A percentile compares a stretch with the other conserved stretches of the same genome.
Conservation (phyloP, 805 yeast species). For the Candida sanyiensis region DNA sequence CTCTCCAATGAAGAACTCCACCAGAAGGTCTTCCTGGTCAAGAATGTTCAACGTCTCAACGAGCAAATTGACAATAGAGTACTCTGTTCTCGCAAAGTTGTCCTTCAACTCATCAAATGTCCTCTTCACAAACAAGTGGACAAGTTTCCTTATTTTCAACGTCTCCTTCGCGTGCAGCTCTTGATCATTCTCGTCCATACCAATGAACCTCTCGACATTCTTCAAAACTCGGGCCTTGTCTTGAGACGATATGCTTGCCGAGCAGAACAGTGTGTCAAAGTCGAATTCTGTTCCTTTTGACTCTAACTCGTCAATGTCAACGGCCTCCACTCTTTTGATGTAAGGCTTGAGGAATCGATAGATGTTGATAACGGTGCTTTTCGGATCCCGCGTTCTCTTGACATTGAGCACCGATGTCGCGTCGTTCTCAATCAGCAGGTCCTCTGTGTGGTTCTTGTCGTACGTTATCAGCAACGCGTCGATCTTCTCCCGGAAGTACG, state of each 20-base stretch:
- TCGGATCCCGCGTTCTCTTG: conserved; percentile 21
- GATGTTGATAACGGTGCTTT: conserved; percentile 11
- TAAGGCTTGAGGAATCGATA: conserved; percentile 11
- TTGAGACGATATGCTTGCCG: conserved; percentile 17
- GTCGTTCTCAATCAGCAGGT: conserved; percentile 17
- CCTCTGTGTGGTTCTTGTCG: conserved; percentile 14
- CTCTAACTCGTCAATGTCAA: conserved; percentile 1
- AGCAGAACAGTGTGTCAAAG: conserved; percentile 16
- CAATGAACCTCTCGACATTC: conserved; percentile 15
- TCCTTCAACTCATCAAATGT: conserved; percentile 20
- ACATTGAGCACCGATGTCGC: conserved; percentile 13
- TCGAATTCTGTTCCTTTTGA: conserved; percentile 7
- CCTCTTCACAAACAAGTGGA: conserved; percentile 13
- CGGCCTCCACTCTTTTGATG: conserved; percentile 9
- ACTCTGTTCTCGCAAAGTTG: conserved; percentile 18
- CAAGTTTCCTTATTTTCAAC: conserved; percentile 12
- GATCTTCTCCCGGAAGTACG: conserved; percentile 17
- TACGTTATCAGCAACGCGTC: conserved; percentile 11
- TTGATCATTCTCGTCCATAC: conserved; percentile 21
- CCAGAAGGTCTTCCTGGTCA: conserved; percentile 32
- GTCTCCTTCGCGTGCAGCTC: conserved; percentile 6
- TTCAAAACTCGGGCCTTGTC: conserved; percentile 22
- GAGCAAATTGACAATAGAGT: conserved; percentile 18
- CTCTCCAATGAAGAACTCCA: conserved; percentile 36
- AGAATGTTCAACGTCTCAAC: conserved; percentile 25